phyloP scores from a whole-genome alignment of 2,329 filamentous ascomycete genomes.

The Westerdykella aurantiaca region DNA sequence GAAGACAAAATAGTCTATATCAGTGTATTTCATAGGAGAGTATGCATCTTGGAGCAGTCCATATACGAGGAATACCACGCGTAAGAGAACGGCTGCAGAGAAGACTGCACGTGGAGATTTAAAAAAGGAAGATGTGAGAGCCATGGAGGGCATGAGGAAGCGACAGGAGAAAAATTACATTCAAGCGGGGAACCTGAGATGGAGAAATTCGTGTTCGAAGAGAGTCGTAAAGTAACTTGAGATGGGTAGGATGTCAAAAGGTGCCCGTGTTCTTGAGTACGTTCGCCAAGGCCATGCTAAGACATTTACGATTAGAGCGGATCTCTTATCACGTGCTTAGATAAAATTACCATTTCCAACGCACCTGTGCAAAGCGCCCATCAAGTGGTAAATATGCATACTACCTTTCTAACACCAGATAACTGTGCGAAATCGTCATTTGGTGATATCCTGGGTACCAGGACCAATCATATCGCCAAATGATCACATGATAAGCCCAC shows the following conservation, averaged over 20 bases:
- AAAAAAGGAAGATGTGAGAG: constrained; percentile 29
- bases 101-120: constrained; percentile 36
- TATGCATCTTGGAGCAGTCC: constrained; percentile 88
- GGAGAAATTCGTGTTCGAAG: neutral
- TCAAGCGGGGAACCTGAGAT: neutral
- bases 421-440: too few species aligned
- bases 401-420: too few species aligned
- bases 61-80: constrained; percentile 71
- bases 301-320: too few species aligned
- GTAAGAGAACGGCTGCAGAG: constrained; percentile 54
- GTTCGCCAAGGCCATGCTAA: too few species aligned
- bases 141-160: constrained; percentile 12
- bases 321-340: too few species aligned
- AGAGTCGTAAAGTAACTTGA: neutral
- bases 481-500: too few species aligned
- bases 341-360: too few species aligned
- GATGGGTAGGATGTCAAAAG: neutral
- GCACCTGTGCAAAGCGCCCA: too few species aligned
- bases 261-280: neutral
- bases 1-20: constrained; percentile 98
- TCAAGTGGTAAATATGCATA: too few species aligned
- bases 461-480: too few species aligned
- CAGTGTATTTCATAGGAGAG: constrained; percentile 93
- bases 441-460: too few species aligned
- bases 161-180: constrained; percentile 1